A percentile compares a stretch with the other conserved stretches of the same genome.
phyloP scores from a whole-genome alignment of 2,329 filamentous ascomycete species.

The Exophiala xenobiotica region DNA sequence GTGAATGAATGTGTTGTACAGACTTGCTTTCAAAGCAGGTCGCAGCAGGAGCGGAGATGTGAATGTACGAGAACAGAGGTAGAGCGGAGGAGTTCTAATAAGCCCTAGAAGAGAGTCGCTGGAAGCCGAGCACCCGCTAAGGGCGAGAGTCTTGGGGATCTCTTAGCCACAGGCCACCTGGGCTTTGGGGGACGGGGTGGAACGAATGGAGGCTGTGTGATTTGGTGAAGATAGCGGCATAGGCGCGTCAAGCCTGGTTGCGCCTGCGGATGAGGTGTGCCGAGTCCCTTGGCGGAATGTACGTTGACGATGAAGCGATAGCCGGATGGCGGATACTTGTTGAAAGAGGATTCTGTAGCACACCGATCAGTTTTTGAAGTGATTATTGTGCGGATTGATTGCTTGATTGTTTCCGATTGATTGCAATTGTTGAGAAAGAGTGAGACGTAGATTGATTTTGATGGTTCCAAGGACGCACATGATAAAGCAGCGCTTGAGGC shows the following conservation, averaged over 20 bases:
- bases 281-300: background rate
- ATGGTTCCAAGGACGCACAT: too few relatives aligned
- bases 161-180: background rate
- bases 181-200: background rate
- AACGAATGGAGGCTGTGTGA: background rate
- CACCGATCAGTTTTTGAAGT: background rate
- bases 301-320: too few relatives aligned
- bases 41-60: slow-evolving; percentile 8
- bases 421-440: background rate
- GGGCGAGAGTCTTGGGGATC: background rate
- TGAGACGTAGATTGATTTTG: too few relatives aligned
- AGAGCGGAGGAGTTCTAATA: slow-evolving; percentile 5
- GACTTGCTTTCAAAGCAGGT: slow-evolving; percentile 29
- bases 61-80: slow-evolving; percentile 4
- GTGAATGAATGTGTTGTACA: slow-evolving; percentile 21
- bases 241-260: slow-evolving; percentile 4
- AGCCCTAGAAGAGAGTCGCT: slow-evolving; percentile 1
- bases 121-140: background rate
- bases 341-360: background rate
- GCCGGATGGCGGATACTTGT: too few relatives aligned
- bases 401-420: background rate
- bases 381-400: background rate
- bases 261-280: slow-evolving; percentile 15
- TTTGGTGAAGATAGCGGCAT: background rate
- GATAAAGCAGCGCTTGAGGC: too few relatives aligned